These are phyloP conservation scores for Hypoxylon sp. DNA, from an alignment of 2,329 filamentous ascomycete genomes.

Conservation along the genomic window DNA sequence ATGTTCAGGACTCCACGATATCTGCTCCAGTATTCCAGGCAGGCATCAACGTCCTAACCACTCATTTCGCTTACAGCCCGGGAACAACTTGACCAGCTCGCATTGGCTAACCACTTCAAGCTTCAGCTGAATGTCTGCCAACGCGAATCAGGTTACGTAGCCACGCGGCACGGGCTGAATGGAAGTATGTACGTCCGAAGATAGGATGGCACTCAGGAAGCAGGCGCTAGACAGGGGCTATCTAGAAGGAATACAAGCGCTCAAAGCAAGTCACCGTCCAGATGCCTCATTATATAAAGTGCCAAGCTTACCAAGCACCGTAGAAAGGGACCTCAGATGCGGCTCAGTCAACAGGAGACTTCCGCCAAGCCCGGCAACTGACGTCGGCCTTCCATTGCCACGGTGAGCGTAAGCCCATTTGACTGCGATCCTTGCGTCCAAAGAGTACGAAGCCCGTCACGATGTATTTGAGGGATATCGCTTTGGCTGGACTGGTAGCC, in stretches of 20 bases:
- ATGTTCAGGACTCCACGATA: neutral
- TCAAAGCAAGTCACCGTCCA: neutral
- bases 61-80: neutral
- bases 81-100: neutral
- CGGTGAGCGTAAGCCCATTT: neutral
- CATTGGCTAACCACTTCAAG: neutral
- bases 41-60: neutral
- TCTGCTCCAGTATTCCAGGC: neutral
- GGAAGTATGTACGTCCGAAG: neutral
- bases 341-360: constrained; percentile 7
- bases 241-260: neutral
- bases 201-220: neutral
- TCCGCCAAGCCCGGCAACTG: constrained; percentile 6
- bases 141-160: constrained; percentile 8
- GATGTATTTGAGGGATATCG: constrained; percentile 11
- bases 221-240: neutral
- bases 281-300: constrained; percentile 14
- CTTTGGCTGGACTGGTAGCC: constrained; percentile 19
- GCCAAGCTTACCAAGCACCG: constrained; percentile 22
- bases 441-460: neutral
- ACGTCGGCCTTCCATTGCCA: neutral
- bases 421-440: too few species aligned
- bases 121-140: constrained; percentile 7
- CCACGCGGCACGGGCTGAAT: neutral
- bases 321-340: constrained; percentile 1